These are phyloP conservation scores for Sicyos edulis DNA, from an alignment of 306 rosid species.

Conservation along the genomic window DNA sequence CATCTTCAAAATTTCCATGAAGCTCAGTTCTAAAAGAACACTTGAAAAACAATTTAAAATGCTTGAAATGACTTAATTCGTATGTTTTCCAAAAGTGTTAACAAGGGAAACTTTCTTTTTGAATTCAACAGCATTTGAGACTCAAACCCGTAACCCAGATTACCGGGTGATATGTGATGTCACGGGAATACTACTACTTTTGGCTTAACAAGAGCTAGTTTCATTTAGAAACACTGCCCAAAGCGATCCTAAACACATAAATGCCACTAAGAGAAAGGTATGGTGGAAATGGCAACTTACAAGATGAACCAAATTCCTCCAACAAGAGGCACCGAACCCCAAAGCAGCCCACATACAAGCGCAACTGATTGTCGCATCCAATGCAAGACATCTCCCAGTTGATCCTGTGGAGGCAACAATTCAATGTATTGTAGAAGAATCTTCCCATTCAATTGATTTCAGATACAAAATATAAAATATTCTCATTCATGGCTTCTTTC, in stretches of 20 bases:
- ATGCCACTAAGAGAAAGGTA: background rate
- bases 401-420: conserved; percentile 34
- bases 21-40: background rate
- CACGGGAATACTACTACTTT: too few relatives aligned
- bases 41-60: background rate
- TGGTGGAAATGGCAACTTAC: conserved; percentile 7
- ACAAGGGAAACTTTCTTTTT: too few relatives aligned
- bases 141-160: too few relatives aligned
- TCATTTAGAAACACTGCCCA: background rate
- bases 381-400: conserved; percentile 93
- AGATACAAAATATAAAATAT: background rate
- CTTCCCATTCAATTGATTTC: background rate
- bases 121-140: too few relatives aligned
- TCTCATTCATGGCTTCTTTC: background rate
- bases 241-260: background rate
- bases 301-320: conserved; percentile 64
- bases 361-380: conserved; percentile 87
- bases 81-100: background rate
- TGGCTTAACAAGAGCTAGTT: background rate
- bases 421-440: too few relatives aligned
- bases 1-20: background rate
- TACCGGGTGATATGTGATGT: too few relatives aligned
- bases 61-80: background rate
- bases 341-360: conserved; percentile 65
- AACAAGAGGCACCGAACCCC: conserved; percentile 86